Base-by-base conservation (phyloP, 2,329 filamentous ascomycete genomes). In the Aspergillus chevalieri region DNA sequence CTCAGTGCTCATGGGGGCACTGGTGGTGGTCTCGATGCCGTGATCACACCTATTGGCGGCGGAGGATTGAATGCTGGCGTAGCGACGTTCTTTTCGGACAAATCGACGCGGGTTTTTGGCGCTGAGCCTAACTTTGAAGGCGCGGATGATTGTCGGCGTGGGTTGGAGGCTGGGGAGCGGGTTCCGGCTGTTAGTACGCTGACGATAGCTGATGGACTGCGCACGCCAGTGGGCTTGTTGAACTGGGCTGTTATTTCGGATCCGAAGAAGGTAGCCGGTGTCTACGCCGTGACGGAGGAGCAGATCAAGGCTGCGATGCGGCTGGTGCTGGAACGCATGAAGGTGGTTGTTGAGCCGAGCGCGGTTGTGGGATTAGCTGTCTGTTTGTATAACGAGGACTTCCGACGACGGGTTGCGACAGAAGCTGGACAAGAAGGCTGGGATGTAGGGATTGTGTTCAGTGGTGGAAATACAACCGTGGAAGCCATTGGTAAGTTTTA, bases 291-390 rank as follows among this genome's bases (percentile, higher is more conserved):
- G 1, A 82, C 77, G 1, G 92, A 97, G 68, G 83, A 85, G 48
- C 82, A 95, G 75, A 96, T 97, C 66, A 78, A 80, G 61, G 78
- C 75, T 19, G 86, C 91, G 10, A 79, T 95, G 80, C 73, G 79
- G 53, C 69, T 97, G 53, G 85, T 95, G 30, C 73, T 91, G 54
- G 92, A 97, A 79, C 75, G 91, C 50, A 83, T 93, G 78, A 96
- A 97, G 80, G 73, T 95, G 43, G 83, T 96, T 19, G 83, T 96
- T 10, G 92, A 97, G 76, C 92, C 92, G 19, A 91, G 86, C 68
- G 82, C 87, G 0, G 89, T 85, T 2, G 91, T 96, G n/a, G 82
- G 83, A 1, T 68, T 97, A 52, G 93, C 92, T 0, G 87, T 88
- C 6, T 85, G 84, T 47, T 72, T 97, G 57, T 96, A 82, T 57